Base-by-base conservation (phyloP, 2,329 filamentous ascomycete genomes). In the Aspergillus tubingensis region DNA sequence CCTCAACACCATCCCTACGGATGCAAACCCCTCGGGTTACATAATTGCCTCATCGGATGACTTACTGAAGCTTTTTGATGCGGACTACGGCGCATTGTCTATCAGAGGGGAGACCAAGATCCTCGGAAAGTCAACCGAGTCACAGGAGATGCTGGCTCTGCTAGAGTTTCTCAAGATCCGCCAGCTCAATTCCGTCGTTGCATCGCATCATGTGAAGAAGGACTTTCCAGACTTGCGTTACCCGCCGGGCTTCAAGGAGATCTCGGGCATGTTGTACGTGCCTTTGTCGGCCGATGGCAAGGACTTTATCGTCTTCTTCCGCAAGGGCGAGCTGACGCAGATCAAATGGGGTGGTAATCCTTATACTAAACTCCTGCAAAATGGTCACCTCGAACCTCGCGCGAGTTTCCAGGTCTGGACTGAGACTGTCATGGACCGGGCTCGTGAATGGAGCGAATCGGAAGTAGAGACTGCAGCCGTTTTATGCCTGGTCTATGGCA, bases 251-350 rank as follows among this genome's bases (percentile, higher is more conserved):
- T 95, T 96, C 69, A 83, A 87, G 60, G 79, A 88, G 19, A 86
- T 96, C 59, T 90, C 91, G 0, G 92, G 92, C 0, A 76, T 96
- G 51, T 79, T 96, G 0, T 88, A 96, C 57, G 91, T 96, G 0
- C 92, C 92, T 0, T 78, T 96, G 2, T 93, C 90, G 15, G 81
- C 85, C 0, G 86, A 86, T 1, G 92, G 92, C 0, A 82, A 81
- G 30, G 92, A 96, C 68, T 96, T 96, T 68, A 96, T 96, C 47
- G 90, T 92, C 0, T 96, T 96, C 72, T 96, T 96, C 77, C 86
- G 92, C n/a, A 88, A 84, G 66, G 91, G 73, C 86, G 27, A 89
- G 85, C 70, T 88, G 91, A 75, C 91, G 91, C 19, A 93, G 89
- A 74, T 96, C 89, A 92, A 92, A 90, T 2, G 92, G 72, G 72